Conservation (phyloP, 306 rosid species). For the Pyrus bretschneideri region DNA sequence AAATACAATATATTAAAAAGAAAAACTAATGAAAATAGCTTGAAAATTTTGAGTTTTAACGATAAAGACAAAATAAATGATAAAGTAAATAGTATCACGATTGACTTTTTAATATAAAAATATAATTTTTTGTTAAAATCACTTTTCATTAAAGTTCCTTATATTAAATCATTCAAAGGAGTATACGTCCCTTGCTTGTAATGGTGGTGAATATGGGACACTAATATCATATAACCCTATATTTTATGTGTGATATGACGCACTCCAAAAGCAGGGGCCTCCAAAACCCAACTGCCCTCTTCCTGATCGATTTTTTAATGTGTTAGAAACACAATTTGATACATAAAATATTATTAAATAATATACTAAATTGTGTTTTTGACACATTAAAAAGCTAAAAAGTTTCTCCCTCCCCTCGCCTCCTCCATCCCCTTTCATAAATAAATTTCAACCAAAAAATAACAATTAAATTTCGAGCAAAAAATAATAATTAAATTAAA, state of each 20-base stretch:
- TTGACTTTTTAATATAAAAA: too few species aligned
- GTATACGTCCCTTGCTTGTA: constrained; percentile 1
- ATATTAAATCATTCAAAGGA: neutral
- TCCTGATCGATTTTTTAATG: too few species aligned
- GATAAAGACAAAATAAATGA: too few species aligned
- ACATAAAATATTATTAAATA: too few species aligned
- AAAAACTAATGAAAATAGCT: too few species aligned
- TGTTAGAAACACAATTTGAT: rapidly evolving
- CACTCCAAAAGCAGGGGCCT: constrained; percentile 18
- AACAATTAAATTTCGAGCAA: neutral
- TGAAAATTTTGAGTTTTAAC: too few species aligned
- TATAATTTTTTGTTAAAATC: too few species aligned
- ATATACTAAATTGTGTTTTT: too few species aligned
- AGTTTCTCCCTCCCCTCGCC: neutral
- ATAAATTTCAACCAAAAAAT: too few species aligned
- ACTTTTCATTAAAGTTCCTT: too few species aligned
- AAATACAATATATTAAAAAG: too few species aligned
- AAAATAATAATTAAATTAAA: neutral
- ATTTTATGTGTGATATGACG: constrained; percentile 8
- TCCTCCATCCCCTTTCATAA: neutral
- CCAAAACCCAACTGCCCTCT: neutral
- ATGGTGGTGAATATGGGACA: neutral
- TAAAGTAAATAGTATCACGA: rapidly evolving
- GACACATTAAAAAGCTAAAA: too few species aligned
- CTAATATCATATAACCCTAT: neutral